These are phyloP conservation scores for Arabidopsis lyrata DNA, from an alignment of 441 rosid species.

Conservation along the genomic window DNA sequence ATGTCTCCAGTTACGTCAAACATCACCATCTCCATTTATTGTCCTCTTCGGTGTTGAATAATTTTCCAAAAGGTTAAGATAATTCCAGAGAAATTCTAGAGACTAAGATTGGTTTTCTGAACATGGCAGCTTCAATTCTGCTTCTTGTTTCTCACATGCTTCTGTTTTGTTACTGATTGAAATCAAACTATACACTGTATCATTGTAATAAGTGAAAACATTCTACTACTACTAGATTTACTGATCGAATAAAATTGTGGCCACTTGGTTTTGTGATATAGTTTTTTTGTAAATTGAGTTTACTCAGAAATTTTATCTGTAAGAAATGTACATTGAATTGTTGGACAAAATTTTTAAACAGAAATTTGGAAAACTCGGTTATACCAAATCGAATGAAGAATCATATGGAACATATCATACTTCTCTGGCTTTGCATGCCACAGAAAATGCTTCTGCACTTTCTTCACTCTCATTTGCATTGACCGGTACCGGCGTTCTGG, in stretches of 20 bases:
- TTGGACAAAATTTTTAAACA: conserved; percentile 31
- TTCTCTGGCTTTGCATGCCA: conserved; percentile 83
- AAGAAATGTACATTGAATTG: conserved; percentile 33
- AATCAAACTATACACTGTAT: not conserved
- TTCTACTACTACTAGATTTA: not conserved
- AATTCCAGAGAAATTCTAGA: not conserved
- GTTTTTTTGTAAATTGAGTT: not conserved
- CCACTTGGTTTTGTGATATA: not conserved
- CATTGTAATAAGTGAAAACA: not conserved
- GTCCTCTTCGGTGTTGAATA: not conserved
- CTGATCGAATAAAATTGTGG: no score
- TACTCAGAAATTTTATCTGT: not conserved
- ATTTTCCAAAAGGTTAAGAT: not conserved
- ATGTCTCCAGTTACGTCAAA: conserved; percentile 41
- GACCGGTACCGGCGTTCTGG: conserved; percentile 53
- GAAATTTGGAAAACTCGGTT: conserved; percentile 70
- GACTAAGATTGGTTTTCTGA: conserved; percentile 36
- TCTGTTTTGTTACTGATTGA: not conserved
- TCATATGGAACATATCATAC: conserved; percentile 91
- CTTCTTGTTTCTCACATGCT: conserved; percentile 41
- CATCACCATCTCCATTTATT: conserved; percentile 43
- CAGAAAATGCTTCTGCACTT: conserved; percentile 85
- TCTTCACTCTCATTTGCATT: conserved; percentile 85
- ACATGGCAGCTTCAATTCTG: conserved; percentile 37
- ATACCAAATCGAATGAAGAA: conserved; percentile 88